Conservation (phyloP, 2,329 filamentous ascomycete species). For the Cladosporium sp. region DNA sequence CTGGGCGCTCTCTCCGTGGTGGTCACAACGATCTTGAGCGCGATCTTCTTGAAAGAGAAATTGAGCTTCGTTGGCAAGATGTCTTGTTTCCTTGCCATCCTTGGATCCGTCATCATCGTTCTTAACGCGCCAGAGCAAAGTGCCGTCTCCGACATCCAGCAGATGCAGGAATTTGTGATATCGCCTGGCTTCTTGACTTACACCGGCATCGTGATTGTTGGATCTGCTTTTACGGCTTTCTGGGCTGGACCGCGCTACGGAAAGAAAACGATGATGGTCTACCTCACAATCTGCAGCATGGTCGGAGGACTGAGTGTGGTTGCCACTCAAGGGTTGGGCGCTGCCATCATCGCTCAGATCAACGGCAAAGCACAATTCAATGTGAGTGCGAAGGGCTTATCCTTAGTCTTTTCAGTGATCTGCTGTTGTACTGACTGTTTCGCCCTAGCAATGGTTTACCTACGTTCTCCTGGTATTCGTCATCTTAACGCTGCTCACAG, state of each 20-base stretch:
- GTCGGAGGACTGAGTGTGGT: slow-evolving; percentile 93
- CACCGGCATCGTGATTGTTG: slow-evolving; percentile 75
- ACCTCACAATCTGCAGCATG: slow-evolving; percentile 93
- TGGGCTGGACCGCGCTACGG: slow-evolving; percentile 85
- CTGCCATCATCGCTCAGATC: slow-evolving; percentile 84
- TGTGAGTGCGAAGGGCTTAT: slow-evolving; percentile 7
- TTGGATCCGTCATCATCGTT: slow-evolving; percentile 90
- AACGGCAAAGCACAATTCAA: slow-evolving; percentile 85
- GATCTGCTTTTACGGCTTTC: slow-evolving; percentile 65
- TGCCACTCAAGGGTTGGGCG: slow-evolving; percentile 85
- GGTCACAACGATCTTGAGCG: slow-evolving; percentile 82
- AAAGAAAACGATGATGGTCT: slow-evolving; percentile 96
- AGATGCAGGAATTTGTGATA: slow-evolving; percentile 87
- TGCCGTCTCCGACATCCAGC: slow-evolving; percentile 80
- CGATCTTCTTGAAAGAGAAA: slow-evolving; percentile 93
- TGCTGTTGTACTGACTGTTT: no score
- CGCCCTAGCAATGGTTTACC: slow-evolving; percentile 72
- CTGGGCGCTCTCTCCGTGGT: slow-evolving; percentile 90
- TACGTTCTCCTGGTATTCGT: slow-evolving; percentile 92
- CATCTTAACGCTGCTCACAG: slow-evolving; percentile 78
- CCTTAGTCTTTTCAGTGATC: no score
- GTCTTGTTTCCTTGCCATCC: slow-evolving; percentile 89
- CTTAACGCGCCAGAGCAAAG: slow-evolving; percentile 87
- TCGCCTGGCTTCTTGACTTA: slow-evolving; percentile 82
- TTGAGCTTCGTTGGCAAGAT: slow-evolving; percentile 95